Evolutionary conservation across 2,329 filamentous ascomycete genomes (phyloP).

Genomic region (Hypoxylon sp.): DNA sequence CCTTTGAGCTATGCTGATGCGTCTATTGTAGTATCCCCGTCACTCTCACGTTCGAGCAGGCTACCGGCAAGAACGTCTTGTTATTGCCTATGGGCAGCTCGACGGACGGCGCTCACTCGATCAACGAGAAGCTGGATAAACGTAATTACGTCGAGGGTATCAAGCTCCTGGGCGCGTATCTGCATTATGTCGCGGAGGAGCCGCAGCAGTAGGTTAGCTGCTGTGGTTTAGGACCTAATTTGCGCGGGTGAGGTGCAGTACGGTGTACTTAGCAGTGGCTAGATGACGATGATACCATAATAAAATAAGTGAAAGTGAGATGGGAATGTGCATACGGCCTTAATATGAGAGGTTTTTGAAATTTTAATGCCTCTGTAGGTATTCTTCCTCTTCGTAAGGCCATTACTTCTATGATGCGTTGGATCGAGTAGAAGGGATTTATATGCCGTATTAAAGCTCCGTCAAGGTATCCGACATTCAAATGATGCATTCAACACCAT

Average conservation of each 20-base stretch:
- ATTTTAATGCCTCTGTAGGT: no score
- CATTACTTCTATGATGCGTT: not conserved
- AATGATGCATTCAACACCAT: not conserved
- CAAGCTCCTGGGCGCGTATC: slow-evolving; percentile 93
- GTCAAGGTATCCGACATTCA: not conserved
- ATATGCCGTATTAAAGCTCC: not conserved
- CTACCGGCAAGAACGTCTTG: slow-evolving; percentile 97
- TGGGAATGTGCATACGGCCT: not conserved
- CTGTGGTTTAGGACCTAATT: not conserved
- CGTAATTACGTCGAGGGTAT: slow-evolving; percentile 98
- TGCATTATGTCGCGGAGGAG: slow-evolving; percentile 97
- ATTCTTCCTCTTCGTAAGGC: not conserved
- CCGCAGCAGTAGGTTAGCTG: slow-evolving; percentile 58
- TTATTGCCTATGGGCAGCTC: slow-evolving; percentile 97
- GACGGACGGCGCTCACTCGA: slow-evolving; percentile 95
- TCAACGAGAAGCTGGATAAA: slow-evolving; percentile 98
- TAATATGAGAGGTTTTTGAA: not conserved
- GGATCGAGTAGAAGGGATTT: not conserved
- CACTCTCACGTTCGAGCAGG: slow-evolving; percentile 96
- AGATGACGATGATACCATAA: slow-evolving; percentile 26
- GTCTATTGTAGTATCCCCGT: slow-evolving; percentile 82
- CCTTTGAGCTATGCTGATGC: slow-evolving; percentile 16
- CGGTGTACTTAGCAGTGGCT: not conserved
- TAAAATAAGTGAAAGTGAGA: slow-evolving; percentile 12
- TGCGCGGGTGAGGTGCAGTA: not conserved